phyloP scores from a whole-genome alignment of 2,329 filamentous ascomycete species.

The Colletotrichum zoysiae region DNA sequence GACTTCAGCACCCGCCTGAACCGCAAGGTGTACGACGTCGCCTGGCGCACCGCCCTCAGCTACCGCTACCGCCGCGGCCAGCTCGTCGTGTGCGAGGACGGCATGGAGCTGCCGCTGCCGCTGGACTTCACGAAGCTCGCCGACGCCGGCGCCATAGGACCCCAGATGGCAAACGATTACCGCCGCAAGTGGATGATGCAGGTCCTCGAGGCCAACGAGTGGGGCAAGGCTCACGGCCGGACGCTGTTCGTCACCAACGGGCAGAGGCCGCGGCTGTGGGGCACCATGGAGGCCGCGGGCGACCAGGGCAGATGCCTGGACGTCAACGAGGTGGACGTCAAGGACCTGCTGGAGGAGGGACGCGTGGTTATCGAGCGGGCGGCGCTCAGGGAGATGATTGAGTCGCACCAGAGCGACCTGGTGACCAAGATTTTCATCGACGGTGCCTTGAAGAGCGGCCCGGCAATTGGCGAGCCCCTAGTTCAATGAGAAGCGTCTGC shows the following conservation, averaged over 20 bases:
- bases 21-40: constrained; percentile 92
- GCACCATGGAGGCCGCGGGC: constrained; percentile 72
- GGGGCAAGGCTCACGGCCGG: constrained; percentile 75
- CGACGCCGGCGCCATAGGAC: constrained; percentile 55
- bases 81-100: constrained; percentile 85
- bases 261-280: constrained; percentile 72
- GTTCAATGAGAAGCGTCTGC: constrained; percentile 4
- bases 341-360: constrained; percentile 88
- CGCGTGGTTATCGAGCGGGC: constrained; percentile 87
- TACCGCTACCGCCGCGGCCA: constrained; percentile 92
- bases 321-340: constrained; percentile 89
- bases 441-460: constrained; percentile 52
- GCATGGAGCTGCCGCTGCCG: constrained; percentile 74
- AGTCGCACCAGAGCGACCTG: constrained; percentile 78
- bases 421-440: constrained; percentile 61
- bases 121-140: constrained; percentile 61
- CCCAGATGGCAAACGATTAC: constrained; percentile 67
- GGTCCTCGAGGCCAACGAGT: constrained; percentile 77
- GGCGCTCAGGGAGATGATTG: constrained; percentile 82
- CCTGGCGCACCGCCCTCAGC: constrained; percentile 93
- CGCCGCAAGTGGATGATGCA: constrained; percentile 72
- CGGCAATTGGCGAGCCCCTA: constrained; percentile 51
- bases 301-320: constrained; percentile 77
- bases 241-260: constrained; percentile 80
- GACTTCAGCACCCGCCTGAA: constrained; percentile 89